Conservation (phyloP, 2,329 filamentous ascomycete genomes). For the Rhinocladiella mackenziei region DNA sequence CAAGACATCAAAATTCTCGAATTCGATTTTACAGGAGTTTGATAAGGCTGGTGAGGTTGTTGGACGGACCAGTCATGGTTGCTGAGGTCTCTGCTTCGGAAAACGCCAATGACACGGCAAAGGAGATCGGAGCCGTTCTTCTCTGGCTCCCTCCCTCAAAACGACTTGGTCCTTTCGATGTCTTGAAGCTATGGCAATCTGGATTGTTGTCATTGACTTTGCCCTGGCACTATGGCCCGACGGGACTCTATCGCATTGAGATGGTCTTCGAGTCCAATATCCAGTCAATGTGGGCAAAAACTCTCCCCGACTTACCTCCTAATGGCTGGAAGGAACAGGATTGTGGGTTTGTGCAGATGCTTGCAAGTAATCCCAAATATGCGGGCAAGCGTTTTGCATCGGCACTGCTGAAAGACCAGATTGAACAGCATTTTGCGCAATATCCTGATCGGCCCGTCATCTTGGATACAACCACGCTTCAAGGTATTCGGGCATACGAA, state of each 20-base stretch:
- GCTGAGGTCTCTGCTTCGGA: constrained; percentile 8
- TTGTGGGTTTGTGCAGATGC: constrained; percentile 22
- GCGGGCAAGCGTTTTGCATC: constrained; percentile 17
- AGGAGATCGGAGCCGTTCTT: constrained; percentile 17
- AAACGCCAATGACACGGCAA: neutral
- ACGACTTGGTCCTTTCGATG: constrained; percentile 8
- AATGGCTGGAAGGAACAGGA: constrained; percentile 10
- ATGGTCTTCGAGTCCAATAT: constrained; percentile 19
- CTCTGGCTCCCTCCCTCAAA: constrained; percentile 18
- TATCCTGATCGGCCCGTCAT: constrained; percentile 17
- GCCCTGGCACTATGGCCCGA: constrained; percentile 20
- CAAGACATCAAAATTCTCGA: constrained; percentile 10
- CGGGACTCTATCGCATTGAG: constrained; percentile 17
- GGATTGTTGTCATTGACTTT: constrained; percentile 13
- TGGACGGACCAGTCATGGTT: constrained; percentile 14
- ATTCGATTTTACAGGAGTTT: constrained; percentile 19
- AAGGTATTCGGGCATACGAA: constrained; percentile 15
- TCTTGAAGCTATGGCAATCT: constrained; percentile 12
- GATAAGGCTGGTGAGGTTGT: constrained; percentile 11
- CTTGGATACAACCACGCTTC: constrained; percentile 17
- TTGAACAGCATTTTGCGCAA: constrained; percentile 15
- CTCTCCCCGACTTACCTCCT: constrained; percentile 11
- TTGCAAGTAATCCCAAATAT: constrained; percentile 17
- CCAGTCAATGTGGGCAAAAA: constrained; percentile 15
- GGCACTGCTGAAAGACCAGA: constrained; percentile 11